phyloP scores from a whole-genome alignment of 2,329 filamentous ascomycete genomes.

The Ilyonectria sp. region DNA sequence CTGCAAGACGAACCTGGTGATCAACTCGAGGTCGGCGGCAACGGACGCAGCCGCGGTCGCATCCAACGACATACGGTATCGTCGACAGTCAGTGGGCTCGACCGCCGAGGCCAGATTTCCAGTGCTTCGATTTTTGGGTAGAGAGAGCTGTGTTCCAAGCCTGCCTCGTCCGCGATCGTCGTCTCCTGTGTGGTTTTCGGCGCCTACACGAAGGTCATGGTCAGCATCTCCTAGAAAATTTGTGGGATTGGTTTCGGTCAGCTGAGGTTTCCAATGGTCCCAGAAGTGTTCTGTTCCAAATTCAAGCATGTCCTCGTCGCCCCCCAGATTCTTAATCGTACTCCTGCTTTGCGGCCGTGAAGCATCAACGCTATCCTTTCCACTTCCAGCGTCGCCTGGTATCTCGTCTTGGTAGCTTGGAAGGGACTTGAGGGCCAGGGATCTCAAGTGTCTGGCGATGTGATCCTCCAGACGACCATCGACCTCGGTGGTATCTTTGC shows the following conservation, averaged over 20 bases:
- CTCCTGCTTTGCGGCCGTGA: neutral
- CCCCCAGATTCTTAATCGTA: neutral
- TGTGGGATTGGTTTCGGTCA: too few relatives aligned
- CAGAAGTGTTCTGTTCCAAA: too few relatives aligned
- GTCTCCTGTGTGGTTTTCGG: constrained; percentile 52
- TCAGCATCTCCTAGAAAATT: too few relatives aligned
- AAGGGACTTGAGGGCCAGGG: constrained; percentile 29
- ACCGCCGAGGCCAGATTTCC: constrained; percentile 68
- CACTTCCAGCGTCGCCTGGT: neutral
- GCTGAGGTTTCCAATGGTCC: too few relatives aligned
- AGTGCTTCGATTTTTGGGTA: constrained; percentile 78
- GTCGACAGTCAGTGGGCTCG: constrained; percentile 69
- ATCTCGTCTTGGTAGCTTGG: constrained; percentile 16
- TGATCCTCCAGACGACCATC: constrained; percentile 20
- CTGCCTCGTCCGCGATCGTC: constrained; percentile 61
- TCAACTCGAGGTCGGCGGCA: constrained; percentile 75
- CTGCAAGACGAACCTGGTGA: constrained; percentile 75
- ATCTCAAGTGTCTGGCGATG: constrained; percentile 24
- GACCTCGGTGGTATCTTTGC: neutral
- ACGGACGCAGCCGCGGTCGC: constrained; percentile 74
- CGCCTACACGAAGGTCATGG: constrained; percentile 46
- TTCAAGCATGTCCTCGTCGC: too few relatives aligned
- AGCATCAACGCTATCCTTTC: neutral
- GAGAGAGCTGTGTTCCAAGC: constrained; percentile 63
- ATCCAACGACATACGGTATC: constrained; percentile 84